Percentiles rank a stretch among this genome's conserved stretches.
These are phyloP conservation scores for Pistacia atlantica DNA, from an alignment of 345 rosid genomes.

Conservation along the genomic window DNA sequence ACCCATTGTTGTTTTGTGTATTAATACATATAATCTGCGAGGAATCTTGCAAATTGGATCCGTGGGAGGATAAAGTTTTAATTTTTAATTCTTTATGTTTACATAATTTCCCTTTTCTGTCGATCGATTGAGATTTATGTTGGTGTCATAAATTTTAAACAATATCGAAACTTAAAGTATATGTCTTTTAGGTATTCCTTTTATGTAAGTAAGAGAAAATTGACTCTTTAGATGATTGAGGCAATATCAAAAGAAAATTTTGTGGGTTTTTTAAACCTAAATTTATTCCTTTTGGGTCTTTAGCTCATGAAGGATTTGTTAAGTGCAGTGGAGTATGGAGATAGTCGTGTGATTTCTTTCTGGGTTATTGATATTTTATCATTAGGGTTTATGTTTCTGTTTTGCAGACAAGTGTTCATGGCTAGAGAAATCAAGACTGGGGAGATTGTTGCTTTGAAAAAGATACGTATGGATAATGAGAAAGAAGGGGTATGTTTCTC, in stretches of 20 bases:
- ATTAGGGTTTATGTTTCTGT: not conserved
- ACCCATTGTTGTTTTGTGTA: not conserved
- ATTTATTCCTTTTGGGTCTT: not conserved
- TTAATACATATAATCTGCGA: not conserved
- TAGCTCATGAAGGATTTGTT: not conserved
- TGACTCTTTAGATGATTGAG: too few species aligned
- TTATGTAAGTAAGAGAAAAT: too few species aligned
- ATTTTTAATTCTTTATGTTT: too few species aligned
- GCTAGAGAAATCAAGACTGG: slow-evolving; percentile 85
- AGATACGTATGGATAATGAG: slow-evolving; percentile 97
- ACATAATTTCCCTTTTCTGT: too few species aligned
- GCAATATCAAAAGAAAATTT: too few species aligned
- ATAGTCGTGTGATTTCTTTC: not conserved
- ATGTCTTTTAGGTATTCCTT: too few species aligned
- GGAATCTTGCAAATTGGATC: too few species aligned
- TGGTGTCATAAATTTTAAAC: too few species aligned
- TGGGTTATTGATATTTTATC: not conserved
- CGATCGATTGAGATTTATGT: too few species aligned
- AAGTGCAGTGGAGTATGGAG: slow-evolving; percentile 30
- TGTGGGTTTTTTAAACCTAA: not conserved
- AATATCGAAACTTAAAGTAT: too few species aligned
- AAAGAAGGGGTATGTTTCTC: slow-evolving; percentile 78
- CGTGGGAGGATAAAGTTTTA: too few species aligned
- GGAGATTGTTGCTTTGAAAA: slow-evolving; percentile 93
- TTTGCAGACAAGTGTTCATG: slow-evolving; percentile 93